Percentiles rank a stretch among this genome's conserved stretches.
These are phyloP conservation scores for Starmerella scarabaei DNA, from an alignment of 805 yeast genomes.

Conservation along the genomic window DNA sequence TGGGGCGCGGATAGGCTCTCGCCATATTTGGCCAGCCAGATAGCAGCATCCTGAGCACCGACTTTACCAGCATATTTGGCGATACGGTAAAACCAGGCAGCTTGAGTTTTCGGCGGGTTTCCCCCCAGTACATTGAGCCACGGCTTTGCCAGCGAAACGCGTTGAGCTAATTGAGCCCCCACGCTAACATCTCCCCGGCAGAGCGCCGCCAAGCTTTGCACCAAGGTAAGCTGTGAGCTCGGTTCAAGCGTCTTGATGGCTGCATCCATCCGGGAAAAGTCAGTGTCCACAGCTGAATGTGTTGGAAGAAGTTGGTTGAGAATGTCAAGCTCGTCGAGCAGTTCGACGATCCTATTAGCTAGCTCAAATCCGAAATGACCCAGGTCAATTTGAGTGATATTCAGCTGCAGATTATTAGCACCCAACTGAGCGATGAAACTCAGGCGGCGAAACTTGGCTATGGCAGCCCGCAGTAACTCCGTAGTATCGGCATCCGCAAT, in stretches of 20 bases:
- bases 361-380: conserved; percentile 6
- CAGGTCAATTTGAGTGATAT: neutral
- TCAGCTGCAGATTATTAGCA: conserved; percentile 2
- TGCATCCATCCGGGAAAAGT: neutral
- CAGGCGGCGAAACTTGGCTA: conserved; percentile 7
- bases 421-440: conserved; percentile 6
- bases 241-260: conserved; percentile 1
- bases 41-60: conserved; percentile 5
- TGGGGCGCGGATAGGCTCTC: neutral
- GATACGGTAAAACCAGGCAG: conserved; percentile 9
- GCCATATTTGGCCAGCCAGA: conserved; percentile 4
- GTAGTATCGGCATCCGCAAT: conserved; percentile 5
- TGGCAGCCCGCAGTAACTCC: conserved; percentile 2
- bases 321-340: neutral
- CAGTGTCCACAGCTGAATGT: neutral
- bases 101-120: conserved; percentile 4
- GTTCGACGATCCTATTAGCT: conserved; percentile 3
- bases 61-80: conserved; percentile 9
- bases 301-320: conserved; percentile 5
- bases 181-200: conserved; percentile 1
- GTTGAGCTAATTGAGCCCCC: conserved; percentile 5
- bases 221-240: conserved; percentile 1
- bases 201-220: conserved; percentile 10
- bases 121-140: conserved; percentile 10
- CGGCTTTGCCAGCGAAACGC: conserved; percentile 7